Evolutionary conservation across 1,284 basidiomycete genomes (phyloP).

Genomic region (Wolfiporia cocos): DNA sequence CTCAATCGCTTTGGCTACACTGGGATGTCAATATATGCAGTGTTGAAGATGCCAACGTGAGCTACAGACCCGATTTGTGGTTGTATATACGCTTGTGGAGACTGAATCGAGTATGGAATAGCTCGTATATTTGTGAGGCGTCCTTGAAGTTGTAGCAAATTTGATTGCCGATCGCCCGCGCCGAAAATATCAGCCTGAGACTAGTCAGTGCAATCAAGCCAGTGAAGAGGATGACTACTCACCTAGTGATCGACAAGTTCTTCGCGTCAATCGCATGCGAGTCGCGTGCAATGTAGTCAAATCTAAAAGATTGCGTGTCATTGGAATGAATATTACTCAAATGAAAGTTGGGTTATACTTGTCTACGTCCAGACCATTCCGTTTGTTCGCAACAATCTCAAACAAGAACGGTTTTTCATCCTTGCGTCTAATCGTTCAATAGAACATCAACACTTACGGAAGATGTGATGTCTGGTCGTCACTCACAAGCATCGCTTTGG

Average conservation of each 20-base stretch:
- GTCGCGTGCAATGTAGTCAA: constrained; percentile 76
- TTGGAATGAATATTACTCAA: background rate
- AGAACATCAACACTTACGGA: background rate
- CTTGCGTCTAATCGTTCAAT: constrained; percentile 13
- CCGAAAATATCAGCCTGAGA: constrained; percentile 61
- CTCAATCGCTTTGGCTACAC: constrained; percentile 67
- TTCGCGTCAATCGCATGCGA: constrained; percentile 63
- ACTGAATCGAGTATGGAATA: constrained; percentile 66
- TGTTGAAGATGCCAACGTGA: background rate
- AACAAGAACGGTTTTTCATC: constrained; percentile 45
- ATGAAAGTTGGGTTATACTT: constrained; percentile 40
- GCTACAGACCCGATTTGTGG: constrained; percentile 63
- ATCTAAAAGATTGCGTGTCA: constrained; percentile 33
- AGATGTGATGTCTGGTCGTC: no score
- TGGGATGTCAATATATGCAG: background rate
- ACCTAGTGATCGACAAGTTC: constrained; percentile 49
- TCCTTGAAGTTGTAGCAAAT: constrained; percentile 81
- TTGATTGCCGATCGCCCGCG: constrained; percentile 63
- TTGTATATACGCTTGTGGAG: constrained; percentile 74
- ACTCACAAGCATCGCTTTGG: constrained; percentile 39
- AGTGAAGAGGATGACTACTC: constrained; percentile 4
- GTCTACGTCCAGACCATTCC: constrained; percentile 78
- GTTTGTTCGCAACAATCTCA: constrained; percentile 74
- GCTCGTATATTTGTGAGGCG: constrained; percentile 64
- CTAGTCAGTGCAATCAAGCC: background rate